phyloP scores from a whole-genome alignment of 108 stramenopile species.

The Fistulifera pelliculosa region DNA sequence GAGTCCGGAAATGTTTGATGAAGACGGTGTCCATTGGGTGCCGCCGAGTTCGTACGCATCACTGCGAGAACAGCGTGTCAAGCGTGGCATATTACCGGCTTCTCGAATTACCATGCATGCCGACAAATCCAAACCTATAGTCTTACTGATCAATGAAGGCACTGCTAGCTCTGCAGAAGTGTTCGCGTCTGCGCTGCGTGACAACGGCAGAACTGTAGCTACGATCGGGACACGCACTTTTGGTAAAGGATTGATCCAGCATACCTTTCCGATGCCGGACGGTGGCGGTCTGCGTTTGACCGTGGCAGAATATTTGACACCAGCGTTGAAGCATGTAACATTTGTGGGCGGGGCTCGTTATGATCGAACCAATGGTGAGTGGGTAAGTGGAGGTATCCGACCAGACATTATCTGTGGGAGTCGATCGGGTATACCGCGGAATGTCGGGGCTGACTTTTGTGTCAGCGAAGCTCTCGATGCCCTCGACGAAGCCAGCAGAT shows the following conservation, averaged over 20 bases:
- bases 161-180: slow-evolving; percentile 80
- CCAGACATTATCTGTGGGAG: slow-evolving; percentile 63
- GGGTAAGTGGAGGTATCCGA: slow-evolving; percentile 50
- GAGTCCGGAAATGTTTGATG: slow-evolving; percentile 48
- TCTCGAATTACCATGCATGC: neutral
- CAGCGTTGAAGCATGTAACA: slow-evolving; percentile 66
- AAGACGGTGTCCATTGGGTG: slow-evolving; percentile 36
- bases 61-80: slow-evolving; percentile 50
- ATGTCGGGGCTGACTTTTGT: slow-evolving; percentile 71
- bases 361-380: slow-evolving; percentile 25
- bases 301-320: slow-evolving; percentile 77
- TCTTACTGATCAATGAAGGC: slow-evolving; percentile 77
- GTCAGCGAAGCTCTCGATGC: slow-evolving; percentile 71
- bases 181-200: slow-evolving; percentile 64
- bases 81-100: slow-evolving; percentile 40
- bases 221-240: slow-evolving; percentile 65
- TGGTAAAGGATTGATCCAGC: slow-evolving; percentile 77
- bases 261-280: slow-evolving; percentile 86
- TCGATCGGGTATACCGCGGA: slow-evolving; percentile 64
- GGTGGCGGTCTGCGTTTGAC: slow-evolving; percentile 78
- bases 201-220: slow-evolving; percentile 70
- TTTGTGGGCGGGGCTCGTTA: slow-evolving; percentile 51
- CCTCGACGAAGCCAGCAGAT: slow-evolving; percentile 29
- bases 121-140: slow-evolving; percentile 39
- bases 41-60: slow-evolving; percentile 65